These are phyloP conservation scores for Aspergillus leporis DNA, from an alignment of 495 filamentous ascomycete genomes.

Conservation along the genomic window DNA sequence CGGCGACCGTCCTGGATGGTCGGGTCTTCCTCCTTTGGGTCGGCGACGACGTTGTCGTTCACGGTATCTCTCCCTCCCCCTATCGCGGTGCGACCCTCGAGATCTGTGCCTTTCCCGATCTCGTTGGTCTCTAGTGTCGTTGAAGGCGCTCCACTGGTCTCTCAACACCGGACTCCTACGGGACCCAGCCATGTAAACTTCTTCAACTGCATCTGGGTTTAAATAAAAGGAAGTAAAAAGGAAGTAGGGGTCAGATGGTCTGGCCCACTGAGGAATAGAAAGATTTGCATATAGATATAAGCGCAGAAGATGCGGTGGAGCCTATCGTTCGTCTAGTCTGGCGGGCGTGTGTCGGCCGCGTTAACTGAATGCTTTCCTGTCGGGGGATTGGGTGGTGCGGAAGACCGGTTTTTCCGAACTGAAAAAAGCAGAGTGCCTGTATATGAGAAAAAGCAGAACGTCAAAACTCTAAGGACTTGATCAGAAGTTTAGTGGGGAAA, in stretches of 20 bases:
- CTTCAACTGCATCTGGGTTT: conserved; percentile 45
- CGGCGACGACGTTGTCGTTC: conserved; percentile 35
- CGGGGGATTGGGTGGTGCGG: conserved; percentile 32
- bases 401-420: conserved; percentile 43
- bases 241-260: conserved; percentile 12
- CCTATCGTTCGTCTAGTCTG: conserved; percentile 19
- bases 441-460: conserved; percentile 25
- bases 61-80: conserved; percentile 36
- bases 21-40: conserved; percentile 33
- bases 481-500: background rate
- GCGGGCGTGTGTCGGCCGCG: conserved; percentile 33
- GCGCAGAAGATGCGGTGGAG: conserved; percentile 23
- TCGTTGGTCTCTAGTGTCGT: conserved; percentile 41
- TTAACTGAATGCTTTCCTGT: conserved; percentile 35
- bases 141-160: conserved; percentile 57
- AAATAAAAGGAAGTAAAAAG: conserved; percentile 13
- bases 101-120: conserved; percentile 40
- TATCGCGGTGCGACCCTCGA: conserved; percentile 42
- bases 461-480: conserved; percentile 4
- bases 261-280: conserved; percentile 14
- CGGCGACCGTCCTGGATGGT: conserved; percentile 38
- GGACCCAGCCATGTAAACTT: conserved; percentile 56
- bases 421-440: conserved; percentile 14
- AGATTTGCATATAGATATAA: conserved; percentile 16
- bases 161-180: conserved; percentile 57